phyloP scores from a whole-genome alignment of 495 filamentous ascomycete genomes.

The Ascodesmis nigricans region DNA sequence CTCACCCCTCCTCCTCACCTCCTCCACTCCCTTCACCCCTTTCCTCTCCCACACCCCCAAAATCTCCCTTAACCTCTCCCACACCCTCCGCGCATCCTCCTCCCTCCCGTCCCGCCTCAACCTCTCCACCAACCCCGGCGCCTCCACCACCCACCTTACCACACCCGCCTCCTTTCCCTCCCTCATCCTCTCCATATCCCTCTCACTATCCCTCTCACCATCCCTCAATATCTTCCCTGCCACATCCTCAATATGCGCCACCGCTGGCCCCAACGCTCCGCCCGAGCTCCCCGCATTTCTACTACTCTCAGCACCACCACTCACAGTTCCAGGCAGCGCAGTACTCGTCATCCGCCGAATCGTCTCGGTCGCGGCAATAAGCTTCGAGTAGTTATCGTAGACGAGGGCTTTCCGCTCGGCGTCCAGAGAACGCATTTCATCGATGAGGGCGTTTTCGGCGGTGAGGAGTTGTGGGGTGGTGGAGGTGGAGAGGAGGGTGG shows the following conservation, averaged over 20 bases:
- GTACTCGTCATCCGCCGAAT: conserved; percentile 83
- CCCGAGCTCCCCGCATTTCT: too few relatives aligned
- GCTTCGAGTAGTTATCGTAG: conserved; percentile 93
- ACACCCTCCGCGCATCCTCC: conserved; percentile 38
- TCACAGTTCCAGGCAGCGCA: too few relatives aligned
- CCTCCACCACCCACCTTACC: conserved; percentile 34
- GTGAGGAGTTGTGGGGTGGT: background rate
- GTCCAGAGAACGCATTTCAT: conserved; percentile 74
- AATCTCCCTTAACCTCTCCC: conserved; percentile 35
- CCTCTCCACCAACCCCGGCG: conserved; percentile 30
- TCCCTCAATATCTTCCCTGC: conserved; percentile 46
- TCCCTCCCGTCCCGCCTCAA: conserved; percentile 33
- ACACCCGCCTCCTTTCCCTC: conserved; percentile 32
- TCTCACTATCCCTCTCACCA: conserved; percentile 47
- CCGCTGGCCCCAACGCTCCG: conserved; percentile 51
- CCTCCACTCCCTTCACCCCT: conserved; percentile 28
- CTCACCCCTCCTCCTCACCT: conserved; percentile 46
- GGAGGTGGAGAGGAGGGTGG: background rate
- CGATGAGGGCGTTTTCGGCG: conserved; percentile 32
- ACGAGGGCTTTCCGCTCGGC: conserved; percentile 91
- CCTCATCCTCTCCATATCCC: conserved; percentile 31
- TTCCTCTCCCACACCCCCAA: conserved; percentile 23
- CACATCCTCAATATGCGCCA: conserved; percentile 60
- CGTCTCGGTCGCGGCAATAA: conserved; percentile 90
- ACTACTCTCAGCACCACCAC: too few relatives aligned